Evolutionary conservation across 768 basidiomycete species (phyloP).

Genomic region (Termitomyces sp.): DNA sequence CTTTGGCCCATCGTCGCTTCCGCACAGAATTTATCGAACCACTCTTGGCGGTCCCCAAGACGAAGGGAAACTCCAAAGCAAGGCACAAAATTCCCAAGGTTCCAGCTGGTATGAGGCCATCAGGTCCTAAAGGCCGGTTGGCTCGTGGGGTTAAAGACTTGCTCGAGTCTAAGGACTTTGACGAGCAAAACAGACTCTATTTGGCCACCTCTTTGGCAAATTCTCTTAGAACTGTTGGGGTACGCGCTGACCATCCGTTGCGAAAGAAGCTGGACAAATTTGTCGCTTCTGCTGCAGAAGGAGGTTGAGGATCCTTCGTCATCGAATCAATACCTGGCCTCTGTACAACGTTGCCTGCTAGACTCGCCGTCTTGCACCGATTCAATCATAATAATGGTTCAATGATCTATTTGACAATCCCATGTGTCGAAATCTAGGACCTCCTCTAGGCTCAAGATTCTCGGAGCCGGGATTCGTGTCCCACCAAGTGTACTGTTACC

Average conservation of each 20-base stretch:
- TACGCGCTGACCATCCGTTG: conserved; percentile 63
- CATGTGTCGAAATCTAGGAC: neutral
- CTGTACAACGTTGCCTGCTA: neutral
- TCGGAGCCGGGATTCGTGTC: neutral
- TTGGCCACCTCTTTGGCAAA: conserved; percentile 51
- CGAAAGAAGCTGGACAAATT: conserved; percentile 68
- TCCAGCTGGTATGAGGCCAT: conserved; percentile 32
- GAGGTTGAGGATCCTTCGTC: conserved; percentile 1
- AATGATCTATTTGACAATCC: neutral
- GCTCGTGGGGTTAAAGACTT: conserved; percentile 66
- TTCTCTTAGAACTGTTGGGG: conserved; percentile 48
- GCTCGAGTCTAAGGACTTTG: conserved; percentile 49
- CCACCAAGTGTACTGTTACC: neutral
- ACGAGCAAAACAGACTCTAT: conserved; percentile 41
- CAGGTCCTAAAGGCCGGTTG: conserved; percentile 61
- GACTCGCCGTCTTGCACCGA: neutral
- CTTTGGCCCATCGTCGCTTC: conserved; percentile 69
- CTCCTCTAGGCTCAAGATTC: no score
- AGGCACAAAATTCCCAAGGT: conserved; percentile 48
- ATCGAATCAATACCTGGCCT: neutral
- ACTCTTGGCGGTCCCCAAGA: conserved; percentile 63
- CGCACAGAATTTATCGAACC: conserved; percentile 72
- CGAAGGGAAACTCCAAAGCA: conserved; percentile 50
- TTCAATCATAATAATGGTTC: neutral
- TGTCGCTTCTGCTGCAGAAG: conserved; percentile 24